A percentile compares a stretch with the other conserved stretches of the same genome.
Evolutionary conservation across 176 grass and related monocot genomes (phyloP).

Genomic region (Tuctoria greenei): DNA sequence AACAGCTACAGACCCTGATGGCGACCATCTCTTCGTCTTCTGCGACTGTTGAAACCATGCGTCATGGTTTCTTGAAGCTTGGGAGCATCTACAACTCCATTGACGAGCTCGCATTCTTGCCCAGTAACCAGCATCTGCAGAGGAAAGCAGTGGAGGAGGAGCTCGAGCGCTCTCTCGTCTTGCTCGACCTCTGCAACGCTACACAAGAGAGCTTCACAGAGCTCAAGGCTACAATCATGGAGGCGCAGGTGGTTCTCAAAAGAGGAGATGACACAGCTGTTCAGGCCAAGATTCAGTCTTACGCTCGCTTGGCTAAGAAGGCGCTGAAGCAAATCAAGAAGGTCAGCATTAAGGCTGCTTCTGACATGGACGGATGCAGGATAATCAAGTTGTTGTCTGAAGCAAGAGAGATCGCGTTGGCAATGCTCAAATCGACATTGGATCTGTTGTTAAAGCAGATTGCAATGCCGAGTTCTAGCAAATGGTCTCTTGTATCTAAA

Average conservation of each 20-base stretch:
- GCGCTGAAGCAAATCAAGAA: constrained; percentile 11
- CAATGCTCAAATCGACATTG: constrained; percentile 6
- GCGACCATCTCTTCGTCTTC: constrained; percentile 1
- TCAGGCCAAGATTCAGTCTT: constrained; percentile 5
- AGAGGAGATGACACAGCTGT: too few species aligned
- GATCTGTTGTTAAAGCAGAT: constrained; percentile 5
- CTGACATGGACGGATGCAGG: constrained; percentile 11
- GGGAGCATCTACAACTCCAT: constrained; percentile 17
- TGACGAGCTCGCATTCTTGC: constrained; percentile 1
- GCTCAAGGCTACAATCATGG: neutral
- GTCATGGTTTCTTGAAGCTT: constrained; percentile 13
- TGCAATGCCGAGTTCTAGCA: neutral
- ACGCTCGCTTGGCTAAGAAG: constrained; percentile 4
- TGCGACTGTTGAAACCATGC: neutral
- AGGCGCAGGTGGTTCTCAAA: neutral
- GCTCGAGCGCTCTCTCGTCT: constrained; percentile 18
- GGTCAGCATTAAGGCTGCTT: constrained; percentile 1
- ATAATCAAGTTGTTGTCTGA: constrained; percentile 17
- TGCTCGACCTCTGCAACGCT: constrained; percentile 25
- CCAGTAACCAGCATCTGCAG: constrained; percentile 18
- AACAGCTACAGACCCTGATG: neutral
- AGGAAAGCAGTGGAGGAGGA: constrained; percentile 37
- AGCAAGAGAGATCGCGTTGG: constrained; percentile 18
- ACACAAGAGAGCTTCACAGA: constrained; percentile 12
- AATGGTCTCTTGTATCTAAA: constrained; percentile 30